These are phyloP conservation scores for Hypoxylon sp. DNA, from an alignment of 2,329 filamentous ascomycete species.

Conservation along the genomic window DNA sequence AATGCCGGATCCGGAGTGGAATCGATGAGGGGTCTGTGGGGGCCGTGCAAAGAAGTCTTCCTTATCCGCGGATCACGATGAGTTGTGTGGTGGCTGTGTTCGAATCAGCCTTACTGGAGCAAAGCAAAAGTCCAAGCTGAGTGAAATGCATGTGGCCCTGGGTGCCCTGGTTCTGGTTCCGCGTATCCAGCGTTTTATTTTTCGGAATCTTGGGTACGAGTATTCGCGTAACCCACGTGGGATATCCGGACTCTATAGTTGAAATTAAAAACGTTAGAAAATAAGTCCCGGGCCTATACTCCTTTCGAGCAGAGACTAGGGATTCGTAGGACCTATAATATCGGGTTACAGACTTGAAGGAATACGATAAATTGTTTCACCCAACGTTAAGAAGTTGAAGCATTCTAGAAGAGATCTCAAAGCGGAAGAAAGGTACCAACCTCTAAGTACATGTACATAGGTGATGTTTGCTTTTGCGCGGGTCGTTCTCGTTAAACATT, in stretches of 20 bases:
- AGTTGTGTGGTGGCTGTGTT: slow-evolving; percentile 16
- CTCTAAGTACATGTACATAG: neutral
- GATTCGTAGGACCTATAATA: neutral
- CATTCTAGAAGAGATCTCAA: neutral
- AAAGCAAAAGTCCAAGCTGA: slow-evolving; percentile 2
- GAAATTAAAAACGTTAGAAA: neutral
- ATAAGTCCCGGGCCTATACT: neutral
- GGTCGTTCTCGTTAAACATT: neutral
- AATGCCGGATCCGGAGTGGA: neutral
- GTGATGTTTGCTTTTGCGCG: neutral
- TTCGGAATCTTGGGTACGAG: slow-evolving; percentile 1
- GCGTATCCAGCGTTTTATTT: neutral
- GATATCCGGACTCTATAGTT: neutral
- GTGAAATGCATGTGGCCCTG: neutral
- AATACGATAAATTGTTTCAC: slow-evolving; percentile 1
- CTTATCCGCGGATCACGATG: neutral
- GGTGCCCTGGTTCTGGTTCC: neutral
- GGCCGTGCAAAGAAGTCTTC: slow-evolving; percentile 6
- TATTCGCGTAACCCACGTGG: slow-evolving; percentile 1
- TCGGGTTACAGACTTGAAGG: neutral
- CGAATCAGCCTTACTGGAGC: slow-evolving; percentile 25
- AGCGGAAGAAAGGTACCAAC: neutral
- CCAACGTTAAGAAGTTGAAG: neutral
- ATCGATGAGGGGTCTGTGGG: slow-evolving; percentile 1
- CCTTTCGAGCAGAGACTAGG: neutral